Base-by-base conservation (phyloP, 1,139 yeast species). In the Blastobotrys persicus region DNA sequence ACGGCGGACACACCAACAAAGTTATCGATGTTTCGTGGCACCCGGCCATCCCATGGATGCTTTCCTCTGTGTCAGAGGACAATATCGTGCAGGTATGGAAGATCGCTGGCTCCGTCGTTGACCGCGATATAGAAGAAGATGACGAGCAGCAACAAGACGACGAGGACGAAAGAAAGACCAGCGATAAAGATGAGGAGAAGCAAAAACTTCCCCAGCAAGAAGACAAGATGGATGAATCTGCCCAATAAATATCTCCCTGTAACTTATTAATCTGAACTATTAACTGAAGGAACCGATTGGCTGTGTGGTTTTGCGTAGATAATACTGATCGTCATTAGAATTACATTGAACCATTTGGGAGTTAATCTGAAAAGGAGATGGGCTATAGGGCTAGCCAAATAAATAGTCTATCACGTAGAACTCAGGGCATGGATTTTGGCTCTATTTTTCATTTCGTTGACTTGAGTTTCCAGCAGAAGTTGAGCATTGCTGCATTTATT, bases 21-120 rank as follows among this genome's bases (percentile, higher is more conserved):
- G 87, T 92, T 13, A 83, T 85, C 60, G 98, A 91, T 63, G 73
- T 91, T 42, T 79, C 83, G 43, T 92, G 98, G 98, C 87, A 89
- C 52, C 79, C 82, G 1, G 82, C 81, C 56, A 85, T 85, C 55
- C 82, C 84, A 9, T 83, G 91, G 86, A 76, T 88, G 69, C 60
- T 91, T 42, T 85, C 92, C 2, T 83, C 94, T 61, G 95, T 88
- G 1, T 83, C 94, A 0, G 95, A 88, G 64, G 98, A 92, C 63
- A 92, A 92, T 64, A 80, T 95, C 2, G 70, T 89, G 31, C 98
- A 92, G 58, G 72, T 91, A 1, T 92, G 97, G 96, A 80, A 77
- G 60, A 69, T 68, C 4, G 63, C 71, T 12, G 80, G 74, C 31
- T 59, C 64, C 26, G 59, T 66, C 41, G 79, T 73, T 16, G 74